Percentiles rank a stretch among this genome's conserved stretches.
Conservation (phyloP, 805 yeast genomes). For the Candida pini region DNA sequence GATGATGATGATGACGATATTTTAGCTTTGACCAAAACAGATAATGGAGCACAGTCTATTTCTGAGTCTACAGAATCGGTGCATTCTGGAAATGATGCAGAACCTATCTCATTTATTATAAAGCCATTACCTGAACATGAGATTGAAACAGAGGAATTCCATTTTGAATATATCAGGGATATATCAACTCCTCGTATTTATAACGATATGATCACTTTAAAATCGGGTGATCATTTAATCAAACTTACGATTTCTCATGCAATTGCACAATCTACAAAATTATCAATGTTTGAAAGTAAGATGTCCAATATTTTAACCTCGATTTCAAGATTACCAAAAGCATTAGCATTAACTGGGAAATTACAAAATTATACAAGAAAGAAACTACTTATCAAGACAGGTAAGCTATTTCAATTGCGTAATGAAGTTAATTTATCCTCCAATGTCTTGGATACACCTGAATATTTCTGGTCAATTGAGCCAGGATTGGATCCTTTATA, state of each 20-base stretch:
- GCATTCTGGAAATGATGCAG: conserved; percentile 5
- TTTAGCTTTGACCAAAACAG: background rate
- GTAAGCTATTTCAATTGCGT: conserved; percentile 80
- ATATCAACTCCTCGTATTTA: conserved; percentile 60
- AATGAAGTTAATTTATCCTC: conserved; percentile 92
- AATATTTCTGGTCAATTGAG: conserved; percentile 92
- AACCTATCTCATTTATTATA: conserved; percentile 42
- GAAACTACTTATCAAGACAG: conserved; percentile 82
- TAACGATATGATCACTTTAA: conserved; percentile 88
- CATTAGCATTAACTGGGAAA: conserved; percentile 84
- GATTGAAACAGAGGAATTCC: conserved; percentile 87
- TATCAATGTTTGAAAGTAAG: conserved; percentile 85
- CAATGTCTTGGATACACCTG: conserved; percentile 90
- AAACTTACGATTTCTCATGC: conserved; percentile 94
- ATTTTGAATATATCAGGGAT: conserved; percentile 55
- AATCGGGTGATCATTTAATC: conserved; percentile 88
- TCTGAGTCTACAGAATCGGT: background rate
- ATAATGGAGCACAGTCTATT: background rate
- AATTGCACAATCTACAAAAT: conserved; percentile 91
- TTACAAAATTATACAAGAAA: conserved; percentile 73
- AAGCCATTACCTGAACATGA: conserved; percentile 82
- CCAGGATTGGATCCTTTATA: conserved; percentile 94
- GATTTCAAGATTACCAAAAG: conserved; percentile 84
- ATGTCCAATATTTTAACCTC: conserved; percentile 80
- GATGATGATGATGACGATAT: conserved; percentile 37